Evolutionary conservation across 2,329 filamentous ascomycete genomes (phyloP).

Genomic region (Stachybotrys chartarum): DNA sequence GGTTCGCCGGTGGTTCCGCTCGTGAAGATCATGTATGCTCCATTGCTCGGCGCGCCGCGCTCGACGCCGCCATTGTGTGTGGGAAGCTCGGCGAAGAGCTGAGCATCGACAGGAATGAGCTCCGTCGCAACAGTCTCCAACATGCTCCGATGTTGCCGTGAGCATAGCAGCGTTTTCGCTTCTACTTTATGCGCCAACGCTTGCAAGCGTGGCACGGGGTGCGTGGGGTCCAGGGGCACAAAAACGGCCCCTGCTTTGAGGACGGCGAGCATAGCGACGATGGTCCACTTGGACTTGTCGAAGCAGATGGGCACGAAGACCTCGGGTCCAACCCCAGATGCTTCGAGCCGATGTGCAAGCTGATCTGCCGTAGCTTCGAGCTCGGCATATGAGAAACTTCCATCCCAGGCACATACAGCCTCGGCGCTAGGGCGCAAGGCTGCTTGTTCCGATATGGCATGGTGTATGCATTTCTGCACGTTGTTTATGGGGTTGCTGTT

Average conservation of each 20-base stretch:
- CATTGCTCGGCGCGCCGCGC: slow-evolving; percentile 6
- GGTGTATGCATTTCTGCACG: slow-evolving; percentile 33
- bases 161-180: slow-evolving; percentile 11
- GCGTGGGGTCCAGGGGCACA: slow-evolving; percentile 13
- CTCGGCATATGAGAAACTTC: slow-evolving; percentile 31
- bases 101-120: slow-evolving; percentile 9
- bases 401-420: slow-evolving; percentile 38
- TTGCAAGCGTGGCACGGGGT: slow-evolving; percentile 7
- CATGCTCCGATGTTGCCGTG: slow-evolving; percentile 9
- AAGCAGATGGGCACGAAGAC: slow-evolving; percentile 18
- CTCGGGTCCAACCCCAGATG: slow-evolving; percentile 17
- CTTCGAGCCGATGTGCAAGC: slow-evolving; percentile 19
- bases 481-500: slow-evolving; percentile 8
- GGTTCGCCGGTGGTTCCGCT: slow-evolving; percentile 11
- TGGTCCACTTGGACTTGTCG: slow-evolving; percentile 19
- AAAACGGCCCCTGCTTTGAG: slow-evolving; percentile 17
- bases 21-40: slow-evolving; percentile 15
- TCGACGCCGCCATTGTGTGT: neutral
- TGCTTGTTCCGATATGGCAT: slow-evolving; percentile 30
- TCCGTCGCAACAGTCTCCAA: slow-evolving; percentile 6
- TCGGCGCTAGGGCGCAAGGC: slow-evolving; percentile 20
- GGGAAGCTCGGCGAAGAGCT: slow-evolving; percentile 5
- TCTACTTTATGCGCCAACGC: slow-evolving; percentile 9
- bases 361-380: slow-evolving; percentile 28
- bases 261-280: slow-evolving; percentile 17